These are phyloP conservation scores for Pichia sp. DNA, from an alignment of 1,139 yeast species.

Conservation along the genomic window DNA sequence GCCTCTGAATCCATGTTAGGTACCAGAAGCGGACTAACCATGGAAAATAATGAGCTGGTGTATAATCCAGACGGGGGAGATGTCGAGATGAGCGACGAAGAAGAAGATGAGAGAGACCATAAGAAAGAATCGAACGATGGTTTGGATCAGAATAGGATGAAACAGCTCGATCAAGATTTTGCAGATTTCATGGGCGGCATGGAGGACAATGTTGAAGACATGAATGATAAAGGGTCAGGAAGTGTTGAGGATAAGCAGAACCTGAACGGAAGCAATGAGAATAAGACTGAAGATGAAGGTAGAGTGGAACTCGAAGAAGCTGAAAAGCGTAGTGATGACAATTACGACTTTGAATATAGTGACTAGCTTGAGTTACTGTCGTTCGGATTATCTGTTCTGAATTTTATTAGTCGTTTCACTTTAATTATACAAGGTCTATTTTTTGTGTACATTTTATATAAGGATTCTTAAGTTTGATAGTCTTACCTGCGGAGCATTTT, in stretches of 20 bases:
- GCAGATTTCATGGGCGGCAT: conserved; percentile 14
- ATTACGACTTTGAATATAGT: conserved; percentile 33
- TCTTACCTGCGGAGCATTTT: conserved; percentile 5
- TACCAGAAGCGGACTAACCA: background rate
- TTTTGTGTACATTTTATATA: background rate
- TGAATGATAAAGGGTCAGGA: background rate
- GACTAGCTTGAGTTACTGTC: conserved; percentile 16
- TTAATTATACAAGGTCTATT: background rate
- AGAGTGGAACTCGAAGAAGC: background rate
- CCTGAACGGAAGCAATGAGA: background rate
- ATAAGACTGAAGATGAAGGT: background rate
- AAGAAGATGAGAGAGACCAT: background rate
- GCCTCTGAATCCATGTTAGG: background rate
- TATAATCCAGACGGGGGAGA: conserved; percentile 8
- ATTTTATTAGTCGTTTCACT: background rate
- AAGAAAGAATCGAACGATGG: background rate
- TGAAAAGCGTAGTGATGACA: conserved; percentile 21
- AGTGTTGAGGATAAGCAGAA: conserved; percentile 25
- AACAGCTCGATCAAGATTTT: conserved; percentile 14
- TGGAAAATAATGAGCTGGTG: conserved; percentile 7
- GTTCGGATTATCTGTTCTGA: background rate
- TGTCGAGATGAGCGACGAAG: conserved; percentile 2
- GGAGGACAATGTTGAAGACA: background rate
- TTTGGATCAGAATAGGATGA: conserved; percentile 6
- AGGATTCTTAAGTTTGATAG: background rate